phyloP scores from a whole-genome alignment of 2,329 filamentous ascomycete genomes.

The Trematosphaeria pertusa region DNA sequence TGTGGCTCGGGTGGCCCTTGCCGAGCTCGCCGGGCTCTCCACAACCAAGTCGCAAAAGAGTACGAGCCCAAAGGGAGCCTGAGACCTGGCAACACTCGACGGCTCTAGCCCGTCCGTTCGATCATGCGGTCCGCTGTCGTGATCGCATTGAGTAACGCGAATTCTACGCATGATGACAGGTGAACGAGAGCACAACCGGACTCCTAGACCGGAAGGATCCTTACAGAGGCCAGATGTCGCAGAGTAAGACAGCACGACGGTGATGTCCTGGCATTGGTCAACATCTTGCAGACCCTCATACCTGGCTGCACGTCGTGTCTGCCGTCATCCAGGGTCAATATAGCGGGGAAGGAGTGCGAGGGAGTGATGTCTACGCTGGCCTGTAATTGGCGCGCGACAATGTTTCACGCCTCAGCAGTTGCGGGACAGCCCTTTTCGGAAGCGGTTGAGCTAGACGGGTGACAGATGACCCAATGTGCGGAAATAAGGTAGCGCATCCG shows the following conservation, averaged over 20 bases:
- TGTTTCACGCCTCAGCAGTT: constrained; percentile 2
- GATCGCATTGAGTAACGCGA: constrained; percentile 6
- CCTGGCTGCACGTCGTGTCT: neutral
- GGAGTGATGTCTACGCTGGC: neutral
- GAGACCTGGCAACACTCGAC: constrained; percentile 7
- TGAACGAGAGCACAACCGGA: no score
- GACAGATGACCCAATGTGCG: constrained; percentile 1
- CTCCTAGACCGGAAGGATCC: no score
- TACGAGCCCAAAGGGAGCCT: constrained; percentile 12
- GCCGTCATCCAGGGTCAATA: constrained; percentile 1
- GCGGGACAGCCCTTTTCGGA: neutral
- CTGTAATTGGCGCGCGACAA: neutral
- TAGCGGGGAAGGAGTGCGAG: constrained; percentile 2
- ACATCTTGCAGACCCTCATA: neutral
- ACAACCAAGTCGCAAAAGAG: neutral
- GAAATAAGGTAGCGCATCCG: neutral
- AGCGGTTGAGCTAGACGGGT: no score
- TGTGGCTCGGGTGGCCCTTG: constrained; percentile 3
- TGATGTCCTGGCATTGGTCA: constrained; percentile 3
- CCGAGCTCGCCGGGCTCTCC: constrained; percentile 3
- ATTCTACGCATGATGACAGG: constrained; percentile 10
- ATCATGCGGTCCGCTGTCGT: neutral
- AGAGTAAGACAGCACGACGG: constrained; percentile 16
- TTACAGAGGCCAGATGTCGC: constrained; percentile 17
- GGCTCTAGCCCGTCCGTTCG: constrained; percentile 4